Evolutionary conservation across 495 filamentous ascomycete species (phyloP).

Genomic region (Penicillium ochrochloron): DNA sequence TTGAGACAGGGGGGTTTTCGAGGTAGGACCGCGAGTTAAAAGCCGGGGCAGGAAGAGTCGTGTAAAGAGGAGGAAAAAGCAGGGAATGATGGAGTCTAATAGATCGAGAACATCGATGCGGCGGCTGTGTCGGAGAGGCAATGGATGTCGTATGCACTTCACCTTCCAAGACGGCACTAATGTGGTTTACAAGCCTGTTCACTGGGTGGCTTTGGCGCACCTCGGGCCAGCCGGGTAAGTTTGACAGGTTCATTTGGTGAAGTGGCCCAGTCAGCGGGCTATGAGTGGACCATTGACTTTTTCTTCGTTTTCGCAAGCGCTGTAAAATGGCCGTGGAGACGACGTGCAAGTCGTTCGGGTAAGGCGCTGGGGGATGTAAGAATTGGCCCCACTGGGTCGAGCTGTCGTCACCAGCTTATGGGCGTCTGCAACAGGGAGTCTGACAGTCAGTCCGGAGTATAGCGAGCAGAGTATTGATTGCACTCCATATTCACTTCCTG

Average conservation of each 20-base stretch:
- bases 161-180: neutral
- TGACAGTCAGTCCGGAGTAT: neutral
- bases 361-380: slow-evolving; percentile 5
- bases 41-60: neutral
- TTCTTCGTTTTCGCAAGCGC: neutral
- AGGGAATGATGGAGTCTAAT: neutral
- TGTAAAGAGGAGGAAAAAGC: neutral
- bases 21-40: no score
- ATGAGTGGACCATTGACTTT: slow-evolving; percentile 8
- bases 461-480: neutral
- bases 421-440: neutral
- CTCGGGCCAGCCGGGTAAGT: slow-evolving; percentile 10
- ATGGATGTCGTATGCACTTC: slow-evolving; percentile 18
- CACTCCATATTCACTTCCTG: neutral
- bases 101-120: slow-evolving; percentile 6
- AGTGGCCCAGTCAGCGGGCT: slow-evolving; percentile 11
- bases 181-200: neutral
- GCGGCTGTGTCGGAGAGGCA: slow-evolving; percentile 10
- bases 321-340: neutral
- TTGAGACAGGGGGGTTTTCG: neutral
- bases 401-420: slow-evolving; percentile 19
- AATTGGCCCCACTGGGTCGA: neutral
- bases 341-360: slow-evolving; percentile 7
- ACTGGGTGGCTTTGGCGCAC: neutral
- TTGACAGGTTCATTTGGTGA: slow-evolving; percentile 3